Evolutionary conservation across 352 stramenopile genomes (phyloP), one percentile per base, ranked within the genome.

Genomic region (Pythium folliculosum): DNA sequence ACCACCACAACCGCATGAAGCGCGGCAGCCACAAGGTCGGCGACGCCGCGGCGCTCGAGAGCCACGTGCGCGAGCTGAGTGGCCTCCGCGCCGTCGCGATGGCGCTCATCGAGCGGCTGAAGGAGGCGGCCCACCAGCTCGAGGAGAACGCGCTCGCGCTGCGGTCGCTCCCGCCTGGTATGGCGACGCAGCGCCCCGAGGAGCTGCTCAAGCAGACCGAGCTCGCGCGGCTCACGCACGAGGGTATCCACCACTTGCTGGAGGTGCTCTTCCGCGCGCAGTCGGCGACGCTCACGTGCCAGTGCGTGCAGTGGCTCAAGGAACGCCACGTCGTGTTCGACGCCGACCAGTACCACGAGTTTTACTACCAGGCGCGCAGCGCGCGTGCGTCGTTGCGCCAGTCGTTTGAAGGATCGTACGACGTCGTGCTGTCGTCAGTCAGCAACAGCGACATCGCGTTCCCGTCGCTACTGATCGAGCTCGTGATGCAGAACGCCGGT

Each of bases 401-500:
- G 47, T 71, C 86, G 47, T 92, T 92, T 69, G 84, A 89, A 52
- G 81, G 85, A 5, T 82, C 81, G 66, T 92, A 90, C 51, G 76
- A 81, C 13, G 76, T 64, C 8, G 75, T 75, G 1, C 57, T 91
- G 1, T 90, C 78, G 22, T 82, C 75, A 21, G 72, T 82, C 40
- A 82, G 72, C 63, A 76, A 81, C 51, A 81, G 71, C 64, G 77
- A 73, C 30, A 71, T 76, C 25, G 76, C 78, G 32, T 79, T 82
- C 16, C 79, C 81, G 6, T 76, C 89, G 67, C 67, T 91, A 27
- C 67, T 92, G 51, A 91, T 92, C 54, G 83, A 92, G 60, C 76
- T 88, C 55, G 81, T 92, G 23, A 88, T 91, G 77, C 82, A 91
- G 49, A 90, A 84, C 58, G 85, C 85, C 13, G 76, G 74, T 22